Conservation (phyloP, 306 rosid genomes). For the Pueraria montana region DNA sequence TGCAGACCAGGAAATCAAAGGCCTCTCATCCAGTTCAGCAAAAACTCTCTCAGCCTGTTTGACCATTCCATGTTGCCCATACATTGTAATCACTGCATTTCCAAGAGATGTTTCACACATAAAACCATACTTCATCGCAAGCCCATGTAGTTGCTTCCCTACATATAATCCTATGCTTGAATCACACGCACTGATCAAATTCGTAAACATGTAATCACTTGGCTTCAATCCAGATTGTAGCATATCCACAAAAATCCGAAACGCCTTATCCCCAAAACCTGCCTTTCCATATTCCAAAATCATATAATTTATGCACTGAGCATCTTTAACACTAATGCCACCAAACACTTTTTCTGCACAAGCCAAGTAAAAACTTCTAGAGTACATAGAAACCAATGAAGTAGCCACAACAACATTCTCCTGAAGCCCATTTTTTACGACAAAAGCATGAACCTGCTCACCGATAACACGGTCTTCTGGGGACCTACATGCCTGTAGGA, state of each 20-base stretch:
- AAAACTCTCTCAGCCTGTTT: constrained; percentile 58
- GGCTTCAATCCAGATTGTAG: constrained; percentile 56
- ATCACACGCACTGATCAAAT: constrained; percentile 55
- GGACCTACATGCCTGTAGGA: constrained; percentile 56
- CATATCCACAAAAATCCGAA: constrained; percentile 51
- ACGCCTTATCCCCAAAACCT: constrained; percentile 53
- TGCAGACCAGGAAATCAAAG: constrained; percentile 64
- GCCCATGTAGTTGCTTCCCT: constrained; percentile 62
- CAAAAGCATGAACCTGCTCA: constrained; percentile 59
- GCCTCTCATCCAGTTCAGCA: constrained; percentile 42
- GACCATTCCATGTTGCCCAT: constrained; percentile 58
- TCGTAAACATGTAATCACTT: constrained; percentile 54
- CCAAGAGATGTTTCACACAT: constrained; percentile 54
- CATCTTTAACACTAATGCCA: constrained; percentile 50
- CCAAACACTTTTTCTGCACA: constrained; percentile 59
- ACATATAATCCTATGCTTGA: constrained; percentile 39
- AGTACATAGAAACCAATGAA: constrained; percentile 66
- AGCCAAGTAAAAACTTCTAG: constrained; percentile 52
- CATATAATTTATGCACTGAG: constrained; percentile 64
- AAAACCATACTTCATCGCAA: constrained; percentile 56
- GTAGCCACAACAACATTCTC: constrained; percentile 60
- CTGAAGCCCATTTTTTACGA: constrained; percentile 55
- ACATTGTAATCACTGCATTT: constrained; percentile 62
- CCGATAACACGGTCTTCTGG: constrained; percentile 41
- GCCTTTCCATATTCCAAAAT: constrained; percentile 64